Evolutionary conservation across 345 rosid species (phyloP), one percentile per base, ranked within the genome.

Genomic region (Carallia brachiata): DNA sequence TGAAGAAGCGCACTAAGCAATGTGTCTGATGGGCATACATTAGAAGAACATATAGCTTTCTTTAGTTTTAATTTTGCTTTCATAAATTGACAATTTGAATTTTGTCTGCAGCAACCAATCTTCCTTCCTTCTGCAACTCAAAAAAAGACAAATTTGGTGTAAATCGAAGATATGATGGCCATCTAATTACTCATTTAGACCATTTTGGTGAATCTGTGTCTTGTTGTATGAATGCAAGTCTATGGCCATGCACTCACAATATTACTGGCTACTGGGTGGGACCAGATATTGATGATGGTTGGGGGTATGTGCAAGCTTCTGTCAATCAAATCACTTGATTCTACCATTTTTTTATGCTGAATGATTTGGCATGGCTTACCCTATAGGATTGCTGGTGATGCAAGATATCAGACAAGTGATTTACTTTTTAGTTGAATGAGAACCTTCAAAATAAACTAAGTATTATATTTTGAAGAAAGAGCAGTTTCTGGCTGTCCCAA

Each of bases 251-350:
- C 77, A 73, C 69, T 70, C 63, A 10, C 63, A 71, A 57, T 30
- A 71, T 85, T 59, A 63, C 72, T 66, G 96, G 93, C 71, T 88
- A 75, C 73, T 88, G 96, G 96, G 80, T 84, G 32, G 90, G 91
- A 63, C 96, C 90, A 19, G 93, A 90, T 79, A 65, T 74, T 56
- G 90, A 90, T 36, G 93, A 90, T 77, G 93, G 89, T 62, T 85
- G 96, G 83, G 96, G 93, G 70, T 81, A 69, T 77, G 81, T 90
- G 57, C 86, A 88, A 81, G 93, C 87, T 62, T 86, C 70, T 39
- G 53, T 88, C 57, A 61, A 80, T 70, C 70, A 23, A 66, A 69
- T 70, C 63, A 64, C 67, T 65, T 84, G 80, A 84, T 71, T 62
- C 60, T 63, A 15, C 32, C 15, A 3, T 18, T 5, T 52, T 52